Evolutionary conservation across 176 grass and related monocot species (phyloP), one percentile per base, ranked within the genome.

Genomic region (Oryza officinalis): DNA sequence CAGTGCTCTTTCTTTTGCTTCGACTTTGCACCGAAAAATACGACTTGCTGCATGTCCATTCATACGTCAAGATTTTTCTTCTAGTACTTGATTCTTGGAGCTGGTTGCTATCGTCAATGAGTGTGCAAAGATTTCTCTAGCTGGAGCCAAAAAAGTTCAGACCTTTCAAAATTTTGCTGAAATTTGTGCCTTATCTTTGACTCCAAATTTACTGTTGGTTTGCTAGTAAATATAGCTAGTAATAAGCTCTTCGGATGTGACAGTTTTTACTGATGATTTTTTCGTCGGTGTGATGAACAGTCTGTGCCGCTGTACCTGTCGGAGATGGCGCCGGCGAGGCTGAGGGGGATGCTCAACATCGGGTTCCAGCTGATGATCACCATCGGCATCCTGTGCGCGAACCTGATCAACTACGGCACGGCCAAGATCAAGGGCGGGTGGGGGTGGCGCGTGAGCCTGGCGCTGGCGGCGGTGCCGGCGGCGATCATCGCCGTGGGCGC

Each of bases 351-450:
- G 95, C 91, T 98, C 77, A 98, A 98, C 92, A 98, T 98, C 11
- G 90, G 95, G 8, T 98, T 98, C 85, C 96, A 98, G 87, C 38
- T 95, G 44, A 98, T 98, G 96, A 87, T 92, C 87, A 98, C 96
- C 1, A 90, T 95, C 35, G 96, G 96, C 80, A 98, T 98, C 87
- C 78, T 98, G 0, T 73, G 65, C 67, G 96, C 96, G 0, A 93
- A 88, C 40, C 89, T 98, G 13, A 98, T 98, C 85, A 98, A 98
- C 76, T 95, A 95, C 57, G 93, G 96, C 35, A 95, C 96, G 0
- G 67, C 82, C 44, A 98, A 98, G 82, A 98, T 98, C 84, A 84
- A 82, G 54, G 88, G 85, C 20, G 90, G 92, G 0, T 95, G 92
- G 92, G 96, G 96, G 0, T 98, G 96, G 96, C 92, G 96, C 52